Conservation (phyloP, 2,329 filamentous ascomycete species). For the Botrytis deweyae region DNA sequence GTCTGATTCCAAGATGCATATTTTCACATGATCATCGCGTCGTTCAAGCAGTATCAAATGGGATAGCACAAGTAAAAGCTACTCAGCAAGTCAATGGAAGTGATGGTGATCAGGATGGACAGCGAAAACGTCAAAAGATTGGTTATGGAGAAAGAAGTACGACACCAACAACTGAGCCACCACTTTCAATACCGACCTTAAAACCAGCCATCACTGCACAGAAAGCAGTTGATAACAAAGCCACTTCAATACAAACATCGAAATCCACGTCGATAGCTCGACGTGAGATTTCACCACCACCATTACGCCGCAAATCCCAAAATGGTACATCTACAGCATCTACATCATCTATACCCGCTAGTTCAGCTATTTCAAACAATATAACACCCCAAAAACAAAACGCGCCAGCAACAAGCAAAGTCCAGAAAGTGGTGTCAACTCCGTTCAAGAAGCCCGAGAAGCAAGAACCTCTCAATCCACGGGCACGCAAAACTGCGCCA, state of each 20-base stretch:
- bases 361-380: neutral
- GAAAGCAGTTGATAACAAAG: neutral
- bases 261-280: constrained; percentile 23
- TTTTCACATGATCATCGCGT: constrained; percentile 30
- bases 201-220: neutral
- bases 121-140: constrained; percentile 39
- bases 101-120: constrained; percentile 37
- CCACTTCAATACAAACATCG: neutral
- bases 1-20: constrained; percentile 39
- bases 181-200: neutral
- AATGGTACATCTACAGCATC: constrained; percentile 9
- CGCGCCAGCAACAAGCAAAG: neutral
- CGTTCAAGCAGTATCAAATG: constrained; percentile 24
- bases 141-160: constrained; percentile 23
- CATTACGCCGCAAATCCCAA: constrained; percentile 31
- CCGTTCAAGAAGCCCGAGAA: constrained; percentile 35
- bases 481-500: constrained; percentile 58
- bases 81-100: neutral
- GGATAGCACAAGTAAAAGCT: neutral
- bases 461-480: constrained; percentile 63
- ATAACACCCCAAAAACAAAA: neutral
- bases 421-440: constrained; percentile 13
- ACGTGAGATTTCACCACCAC: constrained; percentile 35
- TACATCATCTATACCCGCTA: constrained; percentile 16
- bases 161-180: neutral